A percentile compares a stretch with the other conserved stretches of the same genome.
phyloP scores from a whole-genome alignment of 2,329 filamentous ascomycete genomes.

The Passalora sequoiae region DNA sequence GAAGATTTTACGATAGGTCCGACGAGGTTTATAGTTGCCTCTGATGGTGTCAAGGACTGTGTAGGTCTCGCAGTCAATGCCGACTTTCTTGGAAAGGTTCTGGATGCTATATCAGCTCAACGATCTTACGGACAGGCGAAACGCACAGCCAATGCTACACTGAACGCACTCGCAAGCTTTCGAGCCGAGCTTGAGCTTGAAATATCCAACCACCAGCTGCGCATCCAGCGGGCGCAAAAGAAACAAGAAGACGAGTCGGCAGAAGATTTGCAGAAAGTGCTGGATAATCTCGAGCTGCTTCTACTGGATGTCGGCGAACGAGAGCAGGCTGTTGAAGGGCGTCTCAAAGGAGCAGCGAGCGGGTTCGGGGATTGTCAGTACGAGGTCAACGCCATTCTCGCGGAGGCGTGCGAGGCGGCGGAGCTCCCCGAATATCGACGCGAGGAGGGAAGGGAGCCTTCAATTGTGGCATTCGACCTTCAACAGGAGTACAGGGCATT shows the following conservation, averaged over 20 bases:
- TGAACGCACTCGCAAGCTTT: slow-evolving; percentile 1
- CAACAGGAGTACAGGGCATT: slow-evolving; percentile 12
- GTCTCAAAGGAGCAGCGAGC: not conserved
- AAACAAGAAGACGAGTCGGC: not conserved
- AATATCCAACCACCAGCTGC: slow-evolving; percentile 8
- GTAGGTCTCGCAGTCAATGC: slow-evolving; percentile 14
- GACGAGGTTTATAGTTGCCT: slow-evolving; percentile 10
- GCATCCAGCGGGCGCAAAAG: not conserved
- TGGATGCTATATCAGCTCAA: slow-evolving; percentile 9
- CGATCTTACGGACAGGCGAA: slow-evolving; percentile 4
- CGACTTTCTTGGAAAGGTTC: slow-evolving; percentile 8
- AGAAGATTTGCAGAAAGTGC: slow-evolving; percentile 3
- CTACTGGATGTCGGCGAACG: slow-evolving; percentile 3
- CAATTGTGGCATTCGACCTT: slow-evolving; percentile 9
- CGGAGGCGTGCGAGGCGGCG: slow-evolving; percentile 14
- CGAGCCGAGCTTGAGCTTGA: slow-evolving; percentile 6
- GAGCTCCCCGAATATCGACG: slow-evolving; percentile 1
- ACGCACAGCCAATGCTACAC: not conserved
- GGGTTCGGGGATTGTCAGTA: slow-evolving; percentile 5
- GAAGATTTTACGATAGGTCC: slow-evolving; percentile 18
- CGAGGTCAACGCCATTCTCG: slow-evolving; percentile 5
- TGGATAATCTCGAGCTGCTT: slow-evolving; percentile 5
- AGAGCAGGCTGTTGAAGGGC: not conserved
- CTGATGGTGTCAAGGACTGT: slow-evolving; percentile 16
- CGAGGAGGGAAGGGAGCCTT: not conserved